These are phyloP conservation scores for Nicotiana knightiana DNA, from an alignment of 257 asterid genomes.

Conservation along the genomic window DNA sequence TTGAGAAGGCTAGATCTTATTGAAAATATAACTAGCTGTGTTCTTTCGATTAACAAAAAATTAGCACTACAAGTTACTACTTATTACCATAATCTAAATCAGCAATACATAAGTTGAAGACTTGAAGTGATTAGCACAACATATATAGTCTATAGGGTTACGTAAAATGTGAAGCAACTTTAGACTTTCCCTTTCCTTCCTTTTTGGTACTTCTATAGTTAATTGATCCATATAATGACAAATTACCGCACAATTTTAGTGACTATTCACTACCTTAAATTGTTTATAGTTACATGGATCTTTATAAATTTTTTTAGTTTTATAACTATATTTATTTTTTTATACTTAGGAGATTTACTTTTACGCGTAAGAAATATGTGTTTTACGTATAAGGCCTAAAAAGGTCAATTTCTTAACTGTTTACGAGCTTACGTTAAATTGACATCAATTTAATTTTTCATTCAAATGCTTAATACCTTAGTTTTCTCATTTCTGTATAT, in stretches of 20 bases:
- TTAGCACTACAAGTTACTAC: not conserved
- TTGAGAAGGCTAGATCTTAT: not conserved
- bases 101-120: not conserved
- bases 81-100: not conserved
- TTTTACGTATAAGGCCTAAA: no score
- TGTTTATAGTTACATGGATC: no score
- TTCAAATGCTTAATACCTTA: not conserved
- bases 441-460: not conserved
- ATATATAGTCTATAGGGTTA: not conserved
- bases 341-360: no score
- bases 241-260: not conserved
- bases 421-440: not conserved
- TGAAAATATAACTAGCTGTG: not conserved
- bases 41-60: not conserved
- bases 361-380: no score
- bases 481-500: not conserved
- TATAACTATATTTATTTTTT: fast-evolving
- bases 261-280: not conserved
- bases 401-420: no score
- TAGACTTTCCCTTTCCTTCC: not conserved
- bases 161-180: not conserved
- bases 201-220: not conserved
- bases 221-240: not conserved
- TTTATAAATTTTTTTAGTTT: no score
- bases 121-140: not conserved